A percentile compares a stretch with the other conserved stretches of the same genome.
Evolutionary conservation across 345 rosid genomes (phyloP).

Genomic region (Atalantia buxifolia): DNA sequence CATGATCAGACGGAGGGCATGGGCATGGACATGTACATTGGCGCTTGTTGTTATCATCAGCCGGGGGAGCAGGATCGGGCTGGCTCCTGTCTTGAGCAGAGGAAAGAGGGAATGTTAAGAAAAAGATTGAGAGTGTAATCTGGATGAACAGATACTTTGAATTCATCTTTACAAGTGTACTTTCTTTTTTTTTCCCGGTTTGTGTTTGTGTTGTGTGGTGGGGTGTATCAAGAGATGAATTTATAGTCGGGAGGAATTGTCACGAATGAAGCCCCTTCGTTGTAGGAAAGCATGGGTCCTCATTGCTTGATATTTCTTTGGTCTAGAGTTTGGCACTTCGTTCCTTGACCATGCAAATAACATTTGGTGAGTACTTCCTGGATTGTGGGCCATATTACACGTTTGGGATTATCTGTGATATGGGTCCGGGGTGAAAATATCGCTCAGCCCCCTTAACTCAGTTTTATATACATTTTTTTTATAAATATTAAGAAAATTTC

Average conservation of each 20-base stretch:
- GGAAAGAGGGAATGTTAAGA: not conserved
- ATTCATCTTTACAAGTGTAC: not conserved
- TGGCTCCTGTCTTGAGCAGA: not conserved
- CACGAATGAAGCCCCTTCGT: not conserved
- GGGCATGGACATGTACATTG: not conserved
- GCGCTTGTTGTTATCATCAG: no score
- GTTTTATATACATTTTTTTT: no score
- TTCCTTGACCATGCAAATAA: not conserved
- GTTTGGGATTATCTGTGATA: not conserved
- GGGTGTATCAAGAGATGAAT: not conserved
- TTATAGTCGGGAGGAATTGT: not conserved
- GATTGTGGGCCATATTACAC: not conserved
- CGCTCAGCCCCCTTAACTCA: no score
- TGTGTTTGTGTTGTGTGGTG: not conserved
- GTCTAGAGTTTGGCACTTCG: not conserved
- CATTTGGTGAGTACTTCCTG: not conserved
- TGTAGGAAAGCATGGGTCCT: not conserved
- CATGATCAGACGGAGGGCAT: no score
- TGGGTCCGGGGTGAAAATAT: no score
- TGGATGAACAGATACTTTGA: not conserved
- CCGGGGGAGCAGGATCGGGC: not conserved
- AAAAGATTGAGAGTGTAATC: not conserved
- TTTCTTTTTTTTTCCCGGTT: not conserved
- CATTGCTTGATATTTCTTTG: not conserved
- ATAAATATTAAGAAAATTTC: no score